These are phyloP conservation scores for Porodaedalea pini DNA, from an alignment of 1,284 basidiomycete genomes.

Conservation along the genomic window DNA sequence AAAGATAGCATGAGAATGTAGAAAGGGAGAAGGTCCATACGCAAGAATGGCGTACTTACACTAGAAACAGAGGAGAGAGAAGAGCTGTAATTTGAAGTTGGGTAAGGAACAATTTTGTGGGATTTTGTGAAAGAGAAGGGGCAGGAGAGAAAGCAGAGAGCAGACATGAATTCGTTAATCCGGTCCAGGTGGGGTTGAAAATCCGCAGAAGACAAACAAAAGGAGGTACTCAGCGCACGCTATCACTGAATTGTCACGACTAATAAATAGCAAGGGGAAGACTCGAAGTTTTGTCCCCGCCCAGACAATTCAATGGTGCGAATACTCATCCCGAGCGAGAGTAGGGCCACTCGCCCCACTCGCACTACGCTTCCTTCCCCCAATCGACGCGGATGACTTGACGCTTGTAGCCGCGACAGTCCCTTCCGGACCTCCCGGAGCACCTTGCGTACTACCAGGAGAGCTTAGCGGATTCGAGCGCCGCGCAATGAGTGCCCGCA, in stretches of 20 bases:
- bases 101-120: neutral
- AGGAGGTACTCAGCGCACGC: neutral
- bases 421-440: conserved; percentile 20
- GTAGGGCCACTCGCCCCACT: conserved; percentile 18
- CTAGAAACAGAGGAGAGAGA: no score
- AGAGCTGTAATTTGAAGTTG: no score
- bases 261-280: neutral
- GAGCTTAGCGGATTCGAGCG: conserved; percentile 50
- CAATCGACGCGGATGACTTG: conserved; percentile 23
- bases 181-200: neutral
- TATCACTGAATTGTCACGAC: neutral
- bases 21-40: no score
- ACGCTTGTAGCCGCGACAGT: conserved; percentile 15
- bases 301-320: neutral
- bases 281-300: no score
- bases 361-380: conserved; percentile 20
- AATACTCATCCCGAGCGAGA: conserved; percentile 8
- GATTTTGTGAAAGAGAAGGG: neutral
- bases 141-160: neutral
- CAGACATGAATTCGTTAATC: neutral
- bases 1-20: no score
- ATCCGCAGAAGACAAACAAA: neutral
- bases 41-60: no score
- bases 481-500: conserved; percentile 84
- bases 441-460: conserved; percentile 30